Evolutionary conservation across 2,329 filamentous ascomycete species (phyloP).

Genomic region (Penicillium sp.): DNA sequence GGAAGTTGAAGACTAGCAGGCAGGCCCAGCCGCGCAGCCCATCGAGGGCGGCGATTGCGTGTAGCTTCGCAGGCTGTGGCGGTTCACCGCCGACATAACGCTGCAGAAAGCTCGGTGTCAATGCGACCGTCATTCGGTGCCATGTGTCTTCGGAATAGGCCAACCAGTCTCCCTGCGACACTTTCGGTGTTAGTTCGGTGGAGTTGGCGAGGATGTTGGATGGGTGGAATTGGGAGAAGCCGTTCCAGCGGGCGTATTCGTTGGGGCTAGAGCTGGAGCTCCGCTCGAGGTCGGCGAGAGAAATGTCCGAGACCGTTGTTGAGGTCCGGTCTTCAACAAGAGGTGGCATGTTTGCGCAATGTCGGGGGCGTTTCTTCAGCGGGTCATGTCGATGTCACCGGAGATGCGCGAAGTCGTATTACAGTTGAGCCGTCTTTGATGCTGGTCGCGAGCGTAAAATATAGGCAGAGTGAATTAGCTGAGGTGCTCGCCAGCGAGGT

Average conservation of each 20-base stretch:
- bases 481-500: conserved; percentile 10
- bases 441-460: background rate
- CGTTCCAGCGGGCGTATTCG: conserved; percentile 19
- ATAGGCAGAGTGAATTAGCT: background rate
- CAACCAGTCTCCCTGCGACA: conserved; percentile 26
- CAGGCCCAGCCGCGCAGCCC: conserved; percentile 44
- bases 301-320: conserved; percentile 26
- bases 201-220: conserved; percentile 23
- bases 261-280: conserved; percentile 9
- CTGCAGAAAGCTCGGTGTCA: conserved; percentile 38
- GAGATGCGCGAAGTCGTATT: background rate
- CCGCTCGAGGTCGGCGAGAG: conserved; percentile 30
- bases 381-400: conserved; percentile 1
- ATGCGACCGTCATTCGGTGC: conserved; percentile 26
- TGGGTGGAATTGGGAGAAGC: conserved; percentile 23
- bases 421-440: background rate
- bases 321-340: conserved; percentile 14
- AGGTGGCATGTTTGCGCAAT: conserved; percentile 12
- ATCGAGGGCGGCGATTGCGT: conserved; percentile 41
- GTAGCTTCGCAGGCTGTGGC: conserved; percentile 27
- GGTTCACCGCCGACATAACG: conserved; percentile 30
- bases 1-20: conserved; percentile 46
- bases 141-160: conserved; percentile 21
- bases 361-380: background rate
- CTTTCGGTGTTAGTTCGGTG: conserved; percentile 14